These are phyloP conservation scores for Dendrobium chrysotoxum DNA, from an alignment of 106 monocot genomes.

Conservation along the genomic window DNA sequence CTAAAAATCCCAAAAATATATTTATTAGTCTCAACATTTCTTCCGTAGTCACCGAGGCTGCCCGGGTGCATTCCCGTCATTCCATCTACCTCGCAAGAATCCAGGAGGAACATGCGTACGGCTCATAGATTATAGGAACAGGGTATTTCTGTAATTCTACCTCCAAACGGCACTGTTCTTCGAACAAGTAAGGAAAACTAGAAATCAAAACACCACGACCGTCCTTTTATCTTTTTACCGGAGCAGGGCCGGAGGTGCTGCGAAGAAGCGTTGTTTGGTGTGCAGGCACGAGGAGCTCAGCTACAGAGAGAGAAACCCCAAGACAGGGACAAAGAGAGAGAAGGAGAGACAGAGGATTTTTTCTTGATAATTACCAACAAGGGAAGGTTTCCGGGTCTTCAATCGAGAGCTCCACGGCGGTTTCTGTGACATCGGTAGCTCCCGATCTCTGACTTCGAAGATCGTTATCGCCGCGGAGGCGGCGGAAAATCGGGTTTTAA, in stretches of 20 bases:
- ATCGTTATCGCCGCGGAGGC: constrained; percentile 3
- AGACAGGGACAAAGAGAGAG: neutral
- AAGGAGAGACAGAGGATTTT: neutral
- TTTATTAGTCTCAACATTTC: neutral
- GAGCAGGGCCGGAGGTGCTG: constrained; percentile 6
- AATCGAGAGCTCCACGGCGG: neutral
- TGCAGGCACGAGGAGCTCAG: constrained; percentile 3
- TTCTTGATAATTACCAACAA: neutral
- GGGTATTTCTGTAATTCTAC: neutral
- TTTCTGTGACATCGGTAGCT: neutral
- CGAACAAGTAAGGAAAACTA: neutral
- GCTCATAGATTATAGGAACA: neutral
- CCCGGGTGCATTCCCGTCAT: neutral
- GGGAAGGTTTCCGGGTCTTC: neutral
- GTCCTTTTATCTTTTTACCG: constrained; percentile 5
- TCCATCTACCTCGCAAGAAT: neutral
- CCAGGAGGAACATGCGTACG: neutral
- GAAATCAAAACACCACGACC: constrained; percentile 4
- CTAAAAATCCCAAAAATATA: no score
- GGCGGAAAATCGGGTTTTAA: neutral
- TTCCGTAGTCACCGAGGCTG: neutral
- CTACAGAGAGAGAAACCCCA: neutral
- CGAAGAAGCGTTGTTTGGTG: constrained; percentile 4
- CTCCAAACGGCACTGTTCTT: constrained; percentile 1
- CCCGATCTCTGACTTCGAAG: neutral